Evolutionary conservation across 2,329 filamentous ascomycete species (phyloP).

Genomic region (Helminthosporium solani): DNA sequence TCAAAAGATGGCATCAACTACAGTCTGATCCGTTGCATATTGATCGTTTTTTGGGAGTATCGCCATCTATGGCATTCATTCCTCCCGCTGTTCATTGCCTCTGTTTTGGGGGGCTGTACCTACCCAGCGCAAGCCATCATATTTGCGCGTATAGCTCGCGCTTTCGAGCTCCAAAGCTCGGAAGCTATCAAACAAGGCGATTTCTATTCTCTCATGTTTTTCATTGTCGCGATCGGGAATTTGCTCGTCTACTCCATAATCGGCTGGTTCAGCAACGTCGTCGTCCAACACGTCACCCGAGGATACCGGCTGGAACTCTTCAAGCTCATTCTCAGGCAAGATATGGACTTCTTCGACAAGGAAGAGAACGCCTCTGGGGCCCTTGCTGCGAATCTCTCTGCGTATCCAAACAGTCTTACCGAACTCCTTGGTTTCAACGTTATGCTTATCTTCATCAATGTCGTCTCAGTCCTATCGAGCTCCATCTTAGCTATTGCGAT

Average conservation of each 20-base stretch:
- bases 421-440: conserved; percentile 86
- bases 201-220: conserved; percentile 59
- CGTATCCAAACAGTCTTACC: conserved; percentile 81
- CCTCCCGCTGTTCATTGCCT: conserved; percentile 27
- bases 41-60: conserved; percentile 33
- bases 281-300: conserved; percentile 44
- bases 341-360: conserved; percentile 86
- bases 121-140: conserved; percentile 53
- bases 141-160: conserved; percentile 51
- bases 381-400: conserved; percentile 65
- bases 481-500: conserved; percentile 70
- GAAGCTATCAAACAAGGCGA: conserved; percentile 46
- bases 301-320: conserved; percentile 61
- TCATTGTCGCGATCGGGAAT: conserved; percentile 54
- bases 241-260: conserved; percentile 48
- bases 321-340: conserved; percentile 84
- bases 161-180: conserved; percentile 47
- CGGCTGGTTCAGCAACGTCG: conserved; percentile 48
- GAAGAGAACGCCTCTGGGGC: conserved; percentile 88
- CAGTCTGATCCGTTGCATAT: conserved; percentile 29
- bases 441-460: conserved; percentile 78
- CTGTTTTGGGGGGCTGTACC: conserved; percentile 42
- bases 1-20: conserved; percentile 30
- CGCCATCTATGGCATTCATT: conserved; percentile 42
- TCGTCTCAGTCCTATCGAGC: conserved; percentile 75